These are phyloP conservation scores for Gonapodya sp. DNA, from an alignment of 192 early-diverging fungal genomes.

Conservation along the genomic window DNA sequence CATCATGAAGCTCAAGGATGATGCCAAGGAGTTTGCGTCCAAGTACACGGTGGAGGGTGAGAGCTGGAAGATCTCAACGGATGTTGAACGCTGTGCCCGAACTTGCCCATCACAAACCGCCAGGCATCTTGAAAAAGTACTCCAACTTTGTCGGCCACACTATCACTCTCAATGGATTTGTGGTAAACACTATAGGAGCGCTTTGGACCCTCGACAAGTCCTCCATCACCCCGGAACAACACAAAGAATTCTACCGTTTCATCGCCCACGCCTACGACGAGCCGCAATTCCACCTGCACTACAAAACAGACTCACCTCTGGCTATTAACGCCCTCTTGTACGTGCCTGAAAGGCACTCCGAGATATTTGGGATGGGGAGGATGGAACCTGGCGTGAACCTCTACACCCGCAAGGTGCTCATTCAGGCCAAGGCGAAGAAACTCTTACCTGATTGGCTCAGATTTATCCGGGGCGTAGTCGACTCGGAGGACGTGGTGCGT, in stretches of 20 bases:
- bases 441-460: constrained; percentile 16
- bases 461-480: constrained; percentile 15
- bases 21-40: constrained; percentile 23
- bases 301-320: constrained; percentile 52
- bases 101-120: neutral
- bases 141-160: constrained; percentile 56
- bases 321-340: constrained; percentile 48
- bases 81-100: neutral
- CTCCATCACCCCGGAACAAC: constrained; percentile 42
- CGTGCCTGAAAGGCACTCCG: constrained; percentile 48
- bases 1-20: constrained; percentile 13
- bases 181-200: constrained; percentile 48
- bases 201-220: constrained; percentile 51
- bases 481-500: constrained; percentile 15
- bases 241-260: constrained; percentile 50
- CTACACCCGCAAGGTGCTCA: constrained; percentile 55
- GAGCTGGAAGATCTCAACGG: neutral
- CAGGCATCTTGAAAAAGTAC: constrained; percentile 52
- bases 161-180: constrained; percentile 41
- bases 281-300: constrained; percentile 47
- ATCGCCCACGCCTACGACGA: constrained; percentile 50
- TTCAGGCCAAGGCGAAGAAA: constrained; percentile 47
- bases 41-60: constrained; percentile 27
- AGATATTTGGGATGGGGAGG: constrained; percentile 39
- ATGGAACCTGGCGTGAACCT: constrained; percentile 50